Conservation (phyloP, 2,329 filamentous ascomycete species). For the Stemphylium lycopersici region DNA sequence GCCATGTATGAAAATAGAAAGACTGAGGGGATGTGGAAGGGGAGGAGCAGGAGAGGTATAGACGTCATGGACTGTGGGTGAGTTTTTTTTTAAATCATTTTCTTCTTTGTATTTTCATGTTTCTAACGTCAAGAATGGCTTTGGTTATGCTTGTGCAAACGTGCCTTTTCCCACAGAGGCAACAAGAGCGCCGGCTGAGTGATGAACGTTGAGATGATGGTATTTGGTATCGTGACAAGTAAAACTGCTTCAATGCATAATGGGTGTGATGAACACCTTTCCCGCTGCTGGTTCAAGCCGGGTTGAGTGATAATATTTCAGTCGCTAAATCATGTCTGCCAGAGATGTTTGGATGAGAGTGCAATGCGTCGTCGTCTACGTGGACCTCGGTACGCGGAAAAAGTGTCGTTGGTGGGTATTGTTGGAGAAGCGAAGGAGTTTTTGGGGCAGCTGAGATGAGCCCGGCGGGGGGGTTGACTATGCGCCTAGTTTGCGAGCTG, state of each 20-base stretch:
- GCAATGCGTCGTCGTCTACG: conserved; percentile 8
- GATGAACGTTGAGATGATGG: no score
- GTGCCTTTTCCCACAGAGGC: no score
- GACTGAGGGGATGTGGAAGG: not conserved
- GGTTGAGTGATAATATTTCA: not conserved
- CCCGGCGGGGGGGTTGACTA: conserved; percentile 8
- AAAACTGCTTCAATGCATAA: no score
- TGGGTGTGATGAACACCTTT: no score
- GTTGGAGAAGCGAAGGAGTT: conserved; percentile 8
- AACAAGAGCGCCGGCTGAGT: no score
- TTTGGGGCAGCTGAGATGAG: not conserved
- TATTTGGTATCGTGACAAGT: no score
- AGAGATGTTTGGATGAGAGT: conserved; percentile 3
- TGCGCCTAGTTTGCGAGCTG: conserved; percentile 25
- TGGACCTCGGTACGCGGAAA: conserved; percentile 4
- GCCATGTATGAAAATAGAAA: no score
- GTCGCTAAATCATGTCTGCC: conserved; percentile 13
- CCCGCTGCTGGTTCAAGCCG: no score
- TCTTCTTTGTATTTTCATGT: no score
- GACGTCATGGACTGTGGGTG: not conserved
- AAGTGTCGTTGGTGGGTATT: not conserved
- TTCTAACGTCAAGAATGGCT: no score
- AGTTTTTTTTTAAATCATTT: no score
- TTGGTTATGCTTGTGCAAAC: no score
- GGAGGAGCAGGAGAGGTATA: not conserved